Percentiles rank a stretch among this genome's conserved stretches.
Evolutionary conservation across 2,329 filamentous ascomycete genomes (phyloP).

Genomic region (Colletotrichum lindemuthianum): DNA sequence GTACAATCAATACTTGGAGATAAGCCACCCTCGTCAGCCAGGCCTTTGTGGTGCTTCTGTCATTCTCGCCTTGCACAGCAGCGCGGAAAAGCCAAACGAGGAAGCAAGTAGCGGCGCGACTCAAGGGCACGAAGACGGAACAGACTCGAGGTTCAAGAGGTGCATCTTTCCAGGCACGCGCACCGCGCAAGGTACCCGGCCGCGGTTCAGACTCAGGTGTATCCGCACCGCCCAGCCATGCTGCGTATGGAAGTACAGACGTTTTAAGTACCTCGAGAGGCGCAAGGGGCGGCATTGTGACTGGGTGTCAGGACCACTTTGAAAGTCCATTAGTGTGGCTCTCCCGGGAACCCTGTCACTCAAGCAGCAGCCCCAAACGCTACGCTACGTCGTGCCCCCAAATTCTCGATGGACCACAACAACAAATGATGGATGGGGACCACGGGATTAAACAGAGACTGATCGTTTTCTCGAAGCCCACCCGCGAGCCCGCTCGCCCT

Average conservation of each 20-base stretch:
- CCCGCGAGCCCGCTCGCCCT: constrained; percentile 8
- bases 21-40: constrained; percentile 1
- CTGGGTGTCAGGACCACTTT: constrained; percentile 34
- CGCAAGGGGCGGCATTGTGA: constrained; percentile 34
- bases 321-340: constrained; percentile 31
- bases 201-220: background rate
- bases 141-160: background rate
- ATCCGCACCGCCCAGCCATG: too few relatives aligned
- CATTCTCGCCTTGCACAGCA: constrained; percentile 21
- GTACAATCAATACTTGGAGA: background rate
- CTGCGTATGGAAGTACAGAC: constrained; percentile 2
- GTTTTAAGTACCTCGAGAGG: constrained; percentile 18
- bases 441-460: constrained; percentile 32
- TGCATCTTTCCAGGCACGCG: background rate
- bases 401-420: constrained; percentile 29
- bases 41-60: background rate
- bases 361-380: constrained; percentile 32
- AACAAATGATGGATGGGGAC: constrained; percentile 32
- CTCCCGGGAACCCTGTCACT: constrained; percentile 28
- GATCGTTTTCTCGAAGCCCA: constrained; percentile 33
- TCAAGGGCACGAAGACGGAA: background rate
- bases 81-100: constrained; percentile 5
- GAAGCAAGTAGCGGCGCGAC: background rate
- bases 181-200: constrained; percentile 10
- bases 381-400: constrained; percentile 3